Conservation (phyloP, 2,329 filamentous ascomycete genomes). For the Neospermospora avenae region DNA sequence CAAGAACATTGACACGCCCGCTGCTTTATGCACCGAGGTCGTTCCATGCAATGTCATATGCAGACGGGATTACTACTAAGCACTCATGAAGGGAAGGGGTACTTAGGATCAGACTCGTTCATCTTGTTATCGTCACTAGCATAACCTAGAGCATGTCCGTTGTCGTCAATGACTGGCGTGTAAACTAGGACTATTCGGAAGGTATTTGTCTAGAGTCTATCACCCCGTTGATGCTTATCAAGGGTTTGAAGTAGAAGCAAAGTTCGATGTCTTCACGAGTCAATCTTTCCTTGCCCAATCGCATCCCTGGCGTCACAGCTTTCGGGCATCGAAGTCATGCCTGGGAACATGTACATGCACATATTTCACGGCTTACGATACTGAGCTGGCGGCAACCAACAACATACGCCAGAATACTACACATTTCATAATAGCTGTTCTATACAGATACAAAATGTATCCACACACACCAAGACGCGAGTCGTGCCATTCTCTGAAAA, state of each 20-base stretch:
- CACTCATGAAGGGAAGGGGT: conserved; percentile 1
- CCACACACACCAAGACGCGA: conserved; percentile 70
- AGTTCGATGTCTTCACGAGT: conserved; percentile 70
- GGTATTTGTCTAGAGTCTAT: conserved; percentile 45
- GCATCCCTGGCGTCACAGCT: conserved; percentile 62
- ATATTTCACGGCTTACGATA: conserved; percentile 48
- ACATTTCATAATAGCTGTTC: conserved; percentile 68
- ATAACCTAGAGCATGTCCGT: conserved; percentile 36
- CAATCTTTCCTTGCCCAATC: conserved; percentile 69
- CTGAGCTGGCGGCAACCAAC: conserved; percentile 61
- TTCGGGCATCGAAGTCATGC: conserved; percentile 55
- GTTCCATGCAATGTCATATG: no score
- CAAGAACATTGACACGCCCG: no score
- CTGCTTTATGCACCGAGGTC: no score
- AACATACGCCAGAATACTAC: conserved; percentile 70
- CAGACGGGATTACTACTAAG: no score
- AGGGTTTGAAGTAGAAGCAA: conserved; percentile 41
- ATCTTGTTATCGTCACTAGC: conserved; percentile 34
- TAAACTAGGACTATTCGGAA: conserved; percentile 68
- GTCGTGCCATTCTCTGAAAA: conserved; percentile 82
- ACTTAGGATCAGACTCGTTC: conserved; percentile 30
- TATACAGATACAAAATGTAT: conserved; percentile 81
- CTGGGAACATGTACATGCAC: conserved; percentile 39
- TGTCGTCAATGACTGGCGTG: conserved; percentile 39
- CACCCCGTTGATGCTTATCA: not conserved